These are phyloP conservation scores for Paraconiothyrium sp. DNA, from an alignment of 2,329 filamentous ascomycete genomes.

Conservation along the genomic window DNA sequence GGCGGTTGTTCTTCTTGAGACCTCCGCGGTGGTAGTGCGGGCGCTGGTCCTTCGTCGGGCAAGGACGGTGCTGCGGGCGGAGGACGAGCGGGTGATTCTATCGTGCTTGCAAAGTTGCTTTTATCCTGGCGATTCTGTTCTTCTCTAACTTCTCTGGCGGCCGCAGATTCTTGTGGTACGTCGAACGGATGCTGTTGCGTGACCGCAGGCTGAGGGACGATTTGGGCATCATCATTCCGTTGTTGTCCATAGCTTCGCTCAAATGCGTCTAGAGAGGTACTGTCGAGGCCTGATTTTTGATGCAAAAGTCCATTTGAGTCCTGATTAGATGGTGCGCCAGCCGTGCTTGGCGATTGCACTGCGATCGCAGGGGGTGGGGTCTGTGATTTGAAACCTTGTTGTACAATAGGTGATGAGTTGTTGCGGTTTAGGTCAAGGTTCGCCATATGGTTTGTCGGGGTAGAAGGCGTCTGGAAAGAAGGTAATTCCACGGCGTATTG, in stretches of 20 bases:
- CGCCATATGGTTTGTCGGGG: slow-evolving; percentile 50
- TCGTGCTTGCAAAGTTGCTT: slow-evolving; percentile 22
- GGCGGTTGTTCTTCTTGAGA: slow-evolving; percentile 49
- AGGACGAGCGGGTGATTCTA: slow-evolving; percentile 8
- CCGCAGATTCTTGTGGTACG: slow-evolving; percentile 32
- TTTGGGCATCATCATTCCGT: slow-evolving; percentile 23
- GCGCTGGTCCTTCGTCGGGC: slow-evolving; percentile 37
- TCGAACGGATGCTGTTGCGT: slow-evolving; percentile 47
- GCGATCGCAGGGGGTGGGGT: slow-evolving; percentile 43
- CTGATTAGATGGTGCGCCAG: slow-evolving; percentile 33
- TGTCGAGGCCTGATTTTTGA: slow-evolving; percentile 41
- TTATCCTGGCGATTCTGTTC: slow-evolving; percentile 39
- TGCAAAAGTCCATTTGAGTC: slow-evolving; percentile 37
- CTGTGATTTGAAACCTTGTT: slow-evolving; percentile 23
- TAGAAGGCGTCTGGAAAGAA: slow-evolving; percentile 51
- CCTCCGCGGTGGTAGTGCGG: slow-evolving; percentile 44
- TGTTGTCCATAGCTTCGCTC: slow-evolving; percentile 36
- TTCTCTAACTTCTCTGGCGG: slow-evolving; percentile 28
- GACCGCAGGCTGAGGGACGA: slow-evolving; percentile 33
- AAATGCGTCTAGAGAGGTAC: slow-evolving; percentile 40
- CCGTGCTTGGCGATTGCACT: slow-evolving; percentile 28
- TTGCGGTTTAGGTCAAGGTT: slow-evolving; percentile 46
- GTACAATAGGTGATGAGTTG: slow-evolving; percentile 16
- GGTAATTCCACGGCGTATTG: slow-evolving; percentile 53
- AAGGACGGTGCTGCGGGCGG: slow-evolving; percentile 24